These are phyloP conservation scores for Fonsecaea erecta DNA, from an alignment of 2,329 filamentous ascomycete species.

Conservation along the genomic window DNA sequence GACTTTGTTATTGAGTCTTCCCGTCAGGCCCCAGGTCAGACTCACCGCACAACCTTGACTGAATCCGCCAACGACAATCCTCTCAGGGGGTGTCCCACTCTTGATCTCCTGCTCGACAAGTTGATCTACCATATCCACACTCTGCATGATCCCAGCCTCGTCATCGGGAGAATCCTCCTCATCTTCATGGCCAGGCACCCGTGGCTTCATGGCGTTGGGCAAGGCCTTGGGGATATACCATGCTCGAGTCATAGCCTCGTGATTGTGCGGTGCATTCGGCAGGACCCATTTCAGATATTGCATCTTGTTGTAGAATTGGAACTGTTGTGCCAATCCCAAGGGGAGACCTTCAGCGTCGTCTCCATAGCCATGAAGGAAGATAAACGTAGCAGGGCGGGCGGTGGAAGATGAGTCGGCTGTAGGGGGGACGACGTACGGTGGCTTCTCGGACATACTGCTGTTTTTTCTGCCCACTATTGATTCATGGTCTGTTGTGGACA, in stretches of 20 bases:
- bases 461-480: background rate
- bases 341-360: constrained; percentile 53
- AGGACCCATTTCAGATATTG: constrained; percentile 57
- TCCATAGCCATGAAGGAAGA: constrained; percentile 51
- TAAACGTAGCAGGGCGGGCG: constrained; percentile 34
- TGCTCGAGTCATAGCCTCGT: constrained; percentile 47
- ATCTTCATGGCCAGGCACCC: constrained; percentile 46
- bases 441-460: constrained; percentile 28
- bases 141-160: constrained; percentile 50
- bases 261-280: constrained; percentile 55
- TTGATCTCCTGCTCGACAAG: constrained; percentile 50
- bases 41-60: constrained; percentile 55
- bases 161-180: constrained; percentile 52
- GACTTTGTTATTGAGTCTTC: constrained; percentile 41
- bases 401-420: constrained; percentile 24
- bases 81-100: constrained; percentile 47
- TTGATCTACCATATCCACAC: constrained; percentile 48
- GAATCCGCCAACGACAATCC: constrained; percentile 55
- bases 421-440: constrained; percentile 33
- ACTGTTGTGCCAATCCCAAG: constrained; percentile 53
- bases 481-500: background rate
- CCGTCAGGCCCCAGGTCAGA: constrained; percentile 50
- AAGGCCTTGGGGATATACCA: constrained; percentile 55
- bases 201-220: constrained; percentile 47
- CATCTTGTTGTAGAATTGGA: constrained; percentile 55